phyloP scores from a whole-genome alignment of 176 grass and related monocot genomes.

The Aechmea fasciata region DNA sequence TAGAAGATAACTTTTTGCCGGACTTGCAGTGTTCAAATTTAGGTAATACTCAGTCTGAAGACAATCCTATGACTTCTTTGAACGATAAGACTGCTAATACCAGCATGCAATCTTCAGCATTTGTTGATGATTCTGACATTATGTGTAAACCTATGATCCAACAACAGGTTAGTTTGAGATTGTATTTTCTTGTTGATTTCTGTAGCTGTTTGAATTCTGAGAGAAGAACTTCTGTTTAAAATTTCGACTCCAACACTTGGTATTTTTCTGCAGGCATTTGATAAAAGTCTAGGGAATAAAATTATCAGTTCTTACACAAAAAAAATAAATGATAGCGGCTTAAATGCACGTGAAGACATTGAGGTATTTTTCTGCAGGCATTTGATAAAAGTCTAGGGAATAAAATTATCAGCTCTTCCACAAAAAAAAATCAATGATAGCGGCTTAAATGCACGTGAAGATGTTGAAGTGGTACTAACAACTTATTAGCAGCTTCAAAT shows the following conservation, averaged over 20 bases:
- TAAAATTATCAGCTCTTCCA: background rate
- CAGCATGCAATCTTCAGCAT: background rate
- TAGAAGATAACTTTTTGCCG: conserved; percentile 7
- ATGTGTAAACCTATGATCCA: background rate
- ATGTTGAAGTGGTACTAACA: background rate
- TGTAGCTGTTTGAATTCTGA: conserved; percentile 1
- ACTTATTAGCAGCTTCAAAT: background rate
- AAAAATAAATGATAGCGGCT: background rate
- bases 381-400: background rate
- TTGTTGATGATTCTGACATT: background rate
- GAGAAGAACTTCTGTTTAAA: background rate
- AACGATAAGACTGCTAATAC: background rate
- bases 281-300: background rate
- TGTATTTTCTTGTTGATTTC: background rate
- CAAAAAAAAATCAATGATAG: background rate
- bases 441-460: background rate
- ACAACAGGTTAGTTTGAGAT: background rate
- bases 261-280: conserved; percentile 5
- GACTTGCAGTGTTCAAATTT: conserved; percentile 6
- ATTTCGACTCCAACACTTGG: background rate
- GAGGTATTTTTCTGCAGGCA: background rate
- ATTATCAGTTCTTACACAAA: background rate
- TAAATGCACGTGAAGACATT: no score
- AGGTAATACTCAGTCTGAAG: background rate
- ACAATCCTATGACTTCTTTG: background rate